These are phyloP conservation scores for Pythium chondricola DNA, from an alignment of 352 stramenopile genomes.

Conservation along the genomic window DNA sequence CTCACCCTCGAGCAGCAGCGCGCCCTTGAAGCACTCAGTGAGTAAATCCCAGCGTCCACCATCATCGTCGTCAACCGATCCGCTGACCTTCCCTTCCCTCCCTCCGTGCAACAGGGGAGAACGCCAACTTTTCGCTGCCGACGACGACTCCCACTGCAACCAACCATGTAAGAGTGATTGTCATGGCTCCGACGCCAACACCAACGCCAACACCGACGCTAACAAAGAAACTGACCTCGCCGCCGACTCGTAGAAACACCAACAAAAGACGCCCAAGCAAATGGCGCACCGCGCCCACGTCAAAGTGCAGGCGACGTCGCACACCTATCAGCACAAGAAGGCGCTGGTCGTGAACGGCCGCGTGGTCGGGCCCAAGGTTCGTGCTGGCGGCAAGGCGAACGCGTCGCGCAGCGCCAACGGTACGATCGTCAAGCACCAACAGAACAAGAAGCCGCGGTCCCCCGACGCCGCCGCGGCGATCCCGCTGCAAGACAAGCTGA, in stretches of 20 bases:
- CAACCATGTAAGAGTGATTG: no score
- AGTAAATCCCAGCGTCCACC: no score
- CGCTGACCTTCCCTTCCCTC: no score
- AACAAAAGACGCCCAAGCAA: constrained; percentile 45
- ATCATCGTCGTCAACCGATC: no score
- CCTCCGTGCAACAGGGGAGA: no score
- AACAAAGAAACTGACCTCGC: no score
- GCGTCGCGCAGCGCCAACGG: not conserved
- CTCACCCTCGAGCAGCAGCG: constrained; percentile 43
- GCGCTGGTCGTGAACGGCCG: constrained; percentile 54
- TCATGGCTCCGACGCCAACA: no score
- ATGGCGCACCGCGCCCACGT: constrained; percentile 34
- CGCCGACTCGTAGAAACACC: constrained; percentile 17
- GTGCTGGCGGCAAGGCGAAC: constrained; percentile 19
- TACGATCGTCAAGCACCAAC: constrained; percentile 10
- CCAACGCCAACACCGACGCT: no score
- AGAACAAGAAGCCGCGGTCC: not conserved
- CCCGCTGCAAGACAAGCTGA: constrained; percentile 56
- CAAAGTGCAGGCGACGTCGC: constrained; percentile 26
- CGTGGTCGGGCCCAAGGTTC: constrained; percentile 36
- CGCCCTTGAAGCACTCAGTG: constrained; percentile 39
- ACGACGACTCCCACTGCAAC: no score
- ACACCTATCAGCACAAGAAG: constrained; percentile 21
- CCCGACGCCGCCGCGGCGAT: constrained; percentile 4
- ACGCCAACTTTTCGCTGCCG: no score